Base-by-base conservation (phyloP, 1,284 basidiomycete genomes). In the Cutaneotrichosporon sp. region DNA sequence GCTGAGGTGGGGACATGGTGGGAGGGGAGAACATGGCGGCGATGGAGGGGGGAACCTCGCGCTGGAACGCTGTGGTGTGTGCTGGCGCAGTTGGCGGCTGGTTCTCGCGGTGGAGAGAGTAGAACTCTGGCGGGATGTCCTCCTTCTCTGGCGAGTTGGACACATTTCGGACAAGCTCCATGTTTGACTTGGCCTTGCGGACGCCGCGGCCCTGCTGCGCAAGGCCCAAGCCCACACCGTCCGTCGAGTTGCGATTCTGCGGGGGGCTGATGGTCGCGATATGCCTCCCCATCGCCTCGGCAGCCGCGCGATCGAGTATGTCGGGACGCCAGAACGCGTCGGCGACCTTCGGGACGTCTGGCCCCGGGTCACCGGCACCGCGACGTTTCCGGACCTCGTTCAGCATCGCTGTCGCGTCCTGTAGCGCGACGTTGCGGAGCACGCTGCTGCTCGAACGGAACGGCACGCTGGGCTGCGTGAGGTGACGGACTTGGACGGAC, bases 91-190 rank as follows among this genome's bases (percentile, higher is more conserved):
- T 34, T 16, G 24, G 25, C 25, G 53, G 53, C 7, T 29, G 34
- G 13, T 27, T 14, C 22, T 46, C 14, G 33, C 46, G 45, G 22
- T 57, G 46, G 46, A 34, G 16, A 22, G 31, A 20, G 25, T 31
- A 13, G 27, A 18, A 43, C 18, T 20, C 52, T 4, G 60, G 56
- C 10, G 59, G 49, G 8, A 62, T 57, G 43, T 76, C 73, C 3
- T 67, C 68, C 8, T 75, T 74, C n/a, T 74, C 60, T 6, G 73
- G 73, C 50, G 73, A 74, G 1, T 70, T 67, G 29, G 66, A 72
- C 20, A 58, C 65, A 20, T 71, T 71, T 47, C 67, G 54, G 14
- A 67, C 58, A 11, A 72, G 50, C 54, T 76, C 72, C 62, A 67
- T 71, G 49, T 71, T 69, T 6, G 72, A 72, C 57, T 69, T 68